Percentiles rank a stretch among this genome's conserved stretches.
Conservation (phyloP, 345 rosid genomes). For the Sisymbrium irio region DNA sequence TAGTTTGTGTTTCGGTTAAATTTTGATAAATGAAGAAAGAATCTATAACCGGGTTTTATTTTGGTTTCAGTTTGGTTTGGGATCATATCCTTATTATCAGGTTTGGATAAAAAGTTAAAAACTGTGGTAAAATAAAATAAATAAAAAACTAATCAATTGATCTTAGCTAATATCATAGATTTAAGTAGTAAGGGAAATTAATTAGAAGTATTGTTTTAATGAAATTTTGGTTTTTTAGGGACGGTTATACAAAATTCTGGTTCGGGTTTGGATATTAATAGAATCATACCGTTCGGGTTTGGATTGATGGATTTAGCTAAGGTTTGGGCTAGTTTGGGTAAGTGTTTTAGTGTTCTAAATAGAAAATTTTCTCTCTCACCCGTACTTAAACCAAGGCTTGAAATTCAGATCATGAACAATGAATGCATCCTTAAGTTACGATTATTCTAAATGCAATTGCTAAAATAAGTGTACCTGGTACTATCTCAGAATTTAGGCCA, state of each 20-base stretch:
- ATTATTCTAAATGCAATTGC: not conserved
- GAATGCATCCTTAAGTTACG: not conserved
- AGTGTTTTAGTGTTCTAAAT: too few species aligned
- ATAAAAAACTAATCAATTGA: too few species aligned
- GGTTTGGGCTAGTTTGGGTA: not conserved
- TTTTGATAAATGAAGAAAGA: not conserved
- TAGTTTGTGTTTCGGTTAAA: not conserved
- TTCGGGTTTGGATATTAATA: too few species aligned
- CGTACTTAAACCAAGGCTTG: not conserved
- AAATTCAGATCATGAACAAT: not conserved
- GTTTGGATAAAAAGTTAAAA: not conserved
- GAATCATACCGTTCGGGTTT: not conserved
- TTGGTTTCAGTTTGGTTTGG: not conserved
- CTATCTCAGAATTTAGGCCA: slow-evolving; percentile 39
- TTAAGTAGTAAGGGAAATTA: too few species aligned
- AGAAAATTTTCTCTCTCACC: too few species aligned
- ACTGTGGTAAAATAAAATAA: not conserved
- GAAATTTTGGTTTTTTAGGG: too few species aligned
- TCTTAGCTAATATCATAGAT: too few species aligned
- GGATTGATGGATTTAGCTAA: not conserved
- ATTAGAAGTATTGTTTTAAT: too few species aligned
- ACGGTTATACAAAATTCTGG: too few species aligned
- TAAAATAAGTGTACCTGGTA: slow-evolving; percentile 53
- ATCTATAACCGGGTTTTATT: not conserved
- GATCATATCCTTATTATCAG: not conserved